Percentiles rank a stretch among this genome's conserved stretches.
Evolutionary conservation across 164 flowering plant species (phyloP).

Genomic region (Berberis thunbergii): DNA sequence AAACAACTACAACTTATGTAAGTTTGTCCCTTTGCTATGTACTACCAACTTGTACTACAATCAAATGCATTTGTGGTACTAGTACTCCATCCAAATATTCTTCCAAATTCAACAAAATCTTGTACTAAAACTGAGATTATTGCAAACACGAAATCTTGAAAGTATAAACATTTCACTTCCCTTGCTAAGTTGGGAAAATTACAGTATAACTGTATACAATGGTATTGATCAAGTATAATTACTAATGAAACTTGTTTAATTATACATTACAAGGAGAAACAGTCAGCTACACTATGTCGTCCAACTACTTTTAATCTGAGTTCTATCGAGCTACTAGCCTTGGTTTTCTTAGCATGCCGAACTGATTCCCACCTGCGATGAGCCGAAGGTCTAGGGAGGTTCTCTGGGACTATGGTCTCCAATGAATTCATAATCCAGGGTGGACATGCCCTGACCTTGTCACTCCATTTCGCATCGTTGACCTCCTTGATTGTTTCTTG

Average conservation of each 20-base stretch:
- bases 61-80: too few relatives aligned
- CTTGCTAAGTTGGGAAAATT: too few relatives aligned
- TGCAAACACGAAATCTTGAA: too few relatives aligned
- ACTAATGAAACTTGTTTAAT: neutral
- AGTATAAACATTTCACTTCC: too few relatives aligned
- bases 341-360: slow-evolving; percentile 1
- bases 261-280: slow-evolving; percentile 10
- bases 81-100: neutral
- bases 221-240: neutral
- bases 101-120: neutral
- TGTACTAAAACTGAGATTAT: neutral
- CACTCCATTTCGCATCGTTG: slow-evolving; percentile 29
- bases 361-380: slow-evolving; percentile 26
- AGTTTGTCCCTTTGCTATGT: neutral
- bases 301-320: neutral
- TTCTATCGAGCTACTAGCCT: slow-evolving; percentile 1
- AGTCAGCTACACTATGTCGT: neutral
- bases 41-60: neutral
- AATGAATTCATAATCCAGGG: slow-evolving; percentile 35
- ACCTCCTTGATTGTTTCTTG: too few relatives aligned
- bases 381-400: slow-evolving; percentile 38
- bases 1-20: too few relatives aligned
- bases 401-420: slow-evolving; percentile 43
- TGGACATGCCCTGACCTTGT: slow-evolving; percentile 26
- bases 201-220: neutral